Evolutionary conservation across 1,284 basidiomycete genomes (phyloP).

Genomic region (Microstroma glucosiphilum): DNA sequence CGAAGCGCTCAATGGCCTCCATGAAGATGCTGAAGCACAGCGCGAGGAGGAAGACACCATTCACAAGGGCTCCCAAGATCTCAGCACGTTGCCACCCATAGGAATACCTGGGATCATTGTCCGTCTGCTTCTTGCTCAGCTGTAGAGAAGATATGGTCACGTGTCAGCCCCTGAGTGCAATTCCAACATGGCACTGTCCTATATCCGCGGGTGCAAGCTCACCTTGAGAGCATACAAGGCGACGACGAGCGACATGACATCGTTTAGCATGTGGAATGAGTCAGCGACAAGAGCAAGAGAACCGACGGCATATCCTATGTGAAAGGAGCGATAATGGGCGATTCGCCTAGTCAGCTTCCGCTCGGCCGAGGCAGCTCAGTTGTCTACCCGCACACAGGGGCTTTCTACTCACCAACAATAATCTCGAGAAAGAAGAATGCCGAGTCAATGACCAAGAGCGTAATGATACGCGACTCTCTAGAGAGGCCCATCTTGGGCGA

Average conservation of each 20-base stretch:
- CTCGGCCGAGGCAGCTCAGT: too few relatives aligned
- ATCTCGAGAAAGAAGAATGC: constrained; percentile 90
- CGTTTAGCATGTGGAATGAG: constrained; percentile 85
- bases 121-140: constrained; percentile 8
- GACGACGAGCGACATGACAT: constrained; percentile 83
- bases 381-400: neutral
- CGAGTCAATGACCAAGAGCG: constrained; percentile 76
- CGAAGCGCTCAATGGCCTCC: constrained; percentile 85
- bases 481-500: constrained; percentile 4
- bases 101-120: constrained; percentile 61
- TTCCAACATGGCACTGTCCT: too few relatives aligned
- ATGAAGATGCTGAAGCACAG: constrained; percentile 92
- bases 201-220: neutral
- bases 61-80: constrained; percentile 73
- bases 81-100: constrained; percentile 99
- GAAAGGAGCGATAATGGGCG: constrained; percentile 35
- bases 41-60: constrained; percentile 91
- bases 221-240: constrained; percentile 96
- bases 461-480: constrained; percentile 52
- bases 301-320: constrained; percentile 79
- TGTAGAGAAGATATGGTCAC: neutral
- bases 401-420: constrained; percentile 52
- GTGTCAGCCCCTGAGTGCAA: too few relatives aligned
- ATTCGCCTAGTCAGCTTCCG: neutral
- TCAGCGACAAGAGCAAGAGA: constrained; percentile 93